A percentile compares a stretch with the other conserved stretches of the same genome.
Conservation (phyloP, 495 filamentous ascomycete genomes). For the Rhypophila decipiens region DNA sequence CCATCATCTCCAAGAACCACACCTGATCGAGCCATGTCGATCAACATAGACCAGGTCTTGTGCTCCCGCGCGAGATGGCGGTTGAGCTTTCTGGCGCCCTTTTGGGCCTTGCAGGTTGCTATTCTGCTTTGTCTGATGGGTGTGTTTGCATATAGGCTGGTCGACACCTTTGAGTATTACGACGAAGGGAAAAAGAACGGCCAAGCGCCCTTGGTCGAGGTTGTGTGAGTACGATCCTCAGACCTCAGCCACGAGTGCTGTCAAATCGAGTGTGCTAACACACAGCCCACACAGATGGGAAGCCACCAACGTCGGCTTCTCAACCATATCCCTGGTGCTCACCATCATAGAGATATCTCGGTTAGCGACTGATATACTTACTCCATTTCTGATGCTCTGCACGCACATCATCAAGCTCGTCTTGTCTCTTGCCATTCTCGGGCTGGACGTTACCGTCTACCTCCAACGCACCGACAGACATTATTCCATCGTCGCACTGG, state of each 20-base stretch:
- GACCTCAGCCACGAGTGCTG: background rate
- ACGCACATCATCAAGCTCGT: slow-evolving; percentile 38
- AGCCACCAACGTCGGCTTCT: slow-evolving; percentile 36
- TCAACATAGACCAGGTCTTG: slow-evolving; percentile 37
- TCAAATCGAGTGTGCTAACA: background rate
- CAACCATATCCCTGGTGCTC: slow-evolving; percentile 33
- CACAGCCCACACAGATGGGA: slow-evolving; percentile 36
- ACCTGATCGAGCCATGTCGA: slow-evolving; percentile 6
- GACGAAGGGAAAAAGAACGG: slow-evolving; percentile 28
- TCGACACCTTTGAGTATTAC: slow-evolving; percentile 33
- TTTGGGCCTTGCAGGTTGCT: slow-evolving; percentile 33
- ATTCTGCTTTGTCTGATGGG: slow-evolving; percentile 37
- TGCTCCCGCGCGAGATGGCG: slow-evolving; percentile 38
- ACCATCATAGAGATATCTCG: slow-evolving; percentile 34
- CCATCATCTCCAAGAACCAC: background rate
- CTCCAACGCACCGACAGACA: slow-evolving; percentile 27
- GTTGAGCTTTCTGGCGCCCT: slow-evolving; percentile 30
- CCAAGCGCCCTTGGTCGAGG: slow-evolving; percentile 35
- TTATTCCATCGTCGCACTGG: slow-evolving; percentile 36
- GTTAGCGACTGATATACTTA: slow-evolving; percentile 36
- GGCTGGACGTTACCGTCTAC: slow-evolving; percentile 39
- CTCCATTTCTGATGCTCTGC: slow-evolving; percentile 38
- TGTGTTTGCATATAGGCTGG: slow-evolving; percentile 43
- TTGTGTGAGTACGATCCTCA: slow-evolving; percentile 33
- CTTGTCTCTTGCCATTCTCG: slow-evolving; percentile 33